These are phyloP conservation scores for Ascochyta koolunga DNA, from an alignment of 2,329 filamentous ascomycete genomes.

Conservation along the genomic window DNA sequence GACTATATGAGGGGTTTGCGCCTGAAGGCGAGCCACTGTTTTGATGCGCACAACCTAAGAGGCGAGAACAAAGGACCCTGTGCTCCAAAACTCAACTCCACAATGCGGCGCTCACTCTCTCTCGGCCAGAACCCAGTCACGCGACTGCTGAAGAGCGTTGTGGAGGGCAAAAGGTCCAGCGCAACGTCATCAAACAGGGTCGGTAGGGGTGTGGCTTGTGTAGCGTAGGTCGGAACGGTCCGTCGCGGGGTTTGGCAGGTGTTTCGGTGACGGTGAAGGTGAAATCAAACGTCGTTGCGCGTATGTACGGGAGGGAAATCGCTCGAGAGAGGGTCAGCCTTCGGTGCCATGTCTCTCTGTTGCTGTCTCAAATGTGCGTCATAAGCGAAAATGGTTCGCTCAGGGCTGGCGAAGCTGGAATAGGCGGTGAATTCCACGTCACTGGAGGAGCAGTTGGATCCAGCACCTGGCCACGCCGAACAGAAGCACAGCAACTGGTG, in stretches of 20 bases:
- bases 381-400: conserved; percentile 6
- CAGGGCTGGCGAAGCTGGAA: conserved; percentile 17
- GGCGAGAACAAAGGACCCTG: conserved; percentile 1
- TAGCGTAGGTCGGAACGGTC: conserved; percentile 3
- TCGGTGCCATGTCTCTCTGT: conserved; percentile 41
- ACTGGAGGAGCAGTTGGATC: conserved; percentile 24
- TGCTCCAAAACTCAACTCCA: background rate
- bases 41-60: conserved; percentile 7
- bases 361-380: conserved; percentile 2
- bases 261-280: conserved; percentile 6
- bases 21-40: conserved; percentile 1
- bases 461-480: background rate
- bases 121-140: background rate
- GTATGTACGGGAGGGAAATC: conserved; percentile 42
- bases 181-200: conserved; percentile 10
- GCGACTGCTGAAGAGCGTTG: conserved; percentile 2
- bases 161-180: conserved; percentile 1
- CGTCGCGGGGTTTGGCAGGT: background rate
- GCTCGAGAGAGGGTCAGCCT: conserved; percentile 43
- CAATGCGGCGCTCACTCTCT: background rate
- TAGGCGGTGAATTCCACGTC: conserved; percentile 34
- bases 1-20: conserved; percentile 9
- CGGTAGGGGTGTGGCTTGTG: background rate
- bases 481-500: conserved; percentile 2
- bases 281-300: conserved; percentile 21